Evolutionary conservation across 108 stramenopile species (phyloP).

Genomic region (Pseudonitzschia multiseries): DNA sequence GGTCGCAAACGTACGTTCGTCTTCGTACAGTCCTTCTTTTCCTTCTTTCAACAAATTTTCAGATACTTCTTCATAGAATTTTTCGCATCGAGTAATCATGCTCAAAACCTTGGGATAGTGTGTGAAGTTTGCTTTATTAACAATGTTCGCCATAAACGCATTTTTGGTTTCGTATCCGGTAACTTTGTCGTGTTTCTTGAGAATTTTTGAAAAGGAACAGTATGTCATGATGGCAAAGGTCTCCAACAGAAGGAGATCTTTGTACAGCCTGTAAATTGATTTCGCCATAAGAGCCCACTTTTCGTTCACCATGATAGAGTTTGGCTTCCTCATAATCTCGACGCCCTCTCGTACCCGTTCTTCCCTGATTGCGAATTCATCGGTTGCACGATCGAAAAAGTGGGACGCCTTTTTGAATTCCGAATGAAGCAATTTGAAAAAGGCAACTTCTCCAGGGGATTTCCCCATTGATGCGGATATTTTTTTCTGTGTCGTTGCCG

Average conservation of each 20-base stretch:
- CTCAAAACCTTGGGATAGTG: constrained; percentile 67
- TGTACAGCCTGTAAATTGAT: constrained; percentile 86
- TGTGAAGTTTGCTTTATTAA: constrained; percentile 86
- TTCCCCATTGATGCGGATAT: constrained; percentile 28
- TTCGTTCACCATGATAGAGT: constrained; percentile 78
- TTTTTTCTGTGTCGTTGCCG: not conserved
- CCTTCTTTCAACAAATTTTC: constrained; percentile 63
- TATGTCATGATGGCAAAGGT: constrained; percentile 99
- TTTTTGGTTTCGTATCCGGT: constrained; percentile 81
- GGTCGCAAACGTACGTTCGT: constrained; percentile 55
- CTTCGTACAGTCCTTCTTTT: constrained; percentile 75
- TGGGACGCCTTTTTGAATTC: constrained; percentile 89
- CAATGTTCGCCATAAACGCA: constrained; percentile 86
- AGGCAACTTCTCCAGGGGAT: constrained; percentile 80
- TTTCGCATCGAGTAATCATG: constrained; percentile 72
- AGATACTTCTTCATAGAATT: constrained; percentile 73
- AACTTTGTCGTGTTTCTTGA: constrained; percentile 99
- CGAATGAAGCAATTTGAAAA: constrained; percentile 84
- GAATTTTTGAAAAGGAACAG: constrained; percentile 94
- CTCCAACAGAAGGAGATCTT: constrained; percentile 94
- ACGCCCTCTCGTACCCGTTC: constrained; percentile 86
- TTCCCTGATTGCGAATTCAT: constrained; percentile 82
- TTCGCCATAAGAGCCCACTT: constrained; percentile 87
- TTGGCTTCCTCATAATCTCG: constrained; percentile 73
- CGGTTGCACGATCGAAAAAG: constrained; percentile 81